These are phyloP conservation scores for Zymoseptoria brevis DNA, from an alignment of 2,329 filamentous ascomycete genomes.

Conservation along the genomic window DNA sequence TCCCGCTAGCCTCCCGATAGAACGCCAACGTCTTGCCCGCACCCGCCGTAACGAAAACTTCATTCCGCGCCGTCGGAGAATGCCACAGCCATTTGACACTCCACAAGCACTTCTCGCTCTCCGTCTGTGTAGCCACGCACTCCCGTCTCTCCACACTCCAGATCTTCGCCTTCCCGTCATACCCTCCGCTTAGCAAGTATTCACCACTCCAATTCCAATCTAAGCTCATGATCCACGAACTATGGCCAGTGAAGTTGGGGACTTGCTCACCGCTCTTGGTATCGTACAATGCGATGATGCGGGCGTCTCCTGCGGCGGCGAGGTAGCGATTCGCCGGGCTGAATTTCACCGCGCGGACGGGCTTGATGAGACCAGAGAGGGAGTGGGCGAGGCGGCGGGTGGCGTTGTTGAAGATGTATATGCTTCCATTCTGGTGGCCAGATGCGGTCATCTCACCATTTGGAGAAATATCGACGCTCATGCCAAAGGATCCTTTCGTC, in stretches of 20 bases:
- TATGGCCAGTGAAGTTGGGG: slow-evolving; percentile 70
- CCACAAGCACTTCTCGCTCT: slow-evolving; percentile 77
- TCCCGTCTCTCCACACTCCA: slow-evolving; percentile 79
- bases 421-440: slow-evolving; percentile 82
- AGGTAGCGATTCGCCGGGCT: slow-evolving; percentile 77
- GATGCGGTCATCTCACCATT: slow-evolving; percentile 84
- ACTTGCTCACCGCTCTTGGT: slow-evolving; percentile 88
- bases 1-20: slow-evolving; percentile 75
- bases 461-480: slow-evolving; percentile 70
- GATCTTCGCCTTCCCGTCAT: slow-evolving; percentile 91
- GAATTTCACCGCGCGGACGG: slow-evolving; percentile 78
- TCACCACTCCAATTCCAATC: slow-evolving; percentile 94
- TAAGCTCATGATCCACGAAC: slow-evolving; percentile 80
- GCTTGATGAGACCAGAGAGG: slow-evolving; percentile 79
- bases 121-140: slow-evolving; percentile 89
- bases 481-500: slow-evolving; percentile 85
- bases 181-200: slow-evolving; percentile 72
- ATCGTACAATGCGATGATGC: slow-evolving; percentile 85
- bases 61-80: slow-evolving; percentile 46
- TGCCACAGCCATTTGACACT: slow-evolving; percentile 77
- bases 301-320: slow-evolving; percentile 82
- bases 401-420: slow-evolving; percentile 94
- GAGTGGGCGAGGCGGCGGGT: slow-evolving; percentile 79
- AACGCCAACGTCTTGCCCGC: slow-evolving; percentile 69
- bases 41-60: slow-evolving; percentile 70